Evolutionary conservation across 2,329 filamentous ascomycete species (phyloP).

Genomic region (Neurospora sp.): DNA sequence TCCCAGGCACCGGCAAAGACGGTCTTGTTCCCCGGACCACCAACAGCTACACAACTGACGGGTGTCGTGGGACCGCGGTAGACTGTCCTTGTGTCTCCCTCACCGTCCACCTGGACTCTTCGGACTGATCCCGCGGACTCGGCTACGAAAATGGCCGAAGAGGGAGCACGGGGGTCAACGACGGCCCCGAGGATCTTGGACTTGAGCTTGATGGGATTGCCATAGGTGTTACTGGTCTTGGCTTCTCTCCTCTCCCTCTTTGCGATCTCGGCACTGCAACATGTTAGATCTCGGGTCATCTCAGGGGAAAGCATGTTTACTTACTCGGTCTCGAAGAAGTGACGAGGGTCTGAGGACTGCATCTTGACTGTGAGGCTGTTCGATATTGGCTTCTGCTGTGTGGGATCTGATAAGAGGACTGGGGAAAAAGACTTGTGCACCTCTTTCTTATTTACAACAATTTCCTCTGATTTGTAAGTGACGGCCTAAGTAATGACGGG

Average conservation of each 20-base stretch:
- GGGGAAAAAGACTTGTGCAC: too few species aligned
- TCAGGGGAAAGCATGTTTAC: constrained; percentile 27
- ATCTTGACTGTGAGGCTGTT: constrained; percentile 36
- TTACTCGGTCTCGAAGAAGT: constrained; percentile 92
- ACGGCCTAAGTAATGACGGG: neutral
- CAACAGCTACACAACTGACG: constrained; percentile 65
- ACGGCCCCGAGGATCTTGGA: constrained; percentile 78
- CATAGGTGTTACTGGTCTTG: constrained; percentile 67
- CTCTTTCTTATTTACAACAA: neutral
- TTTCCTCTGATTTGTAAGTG: neutral
- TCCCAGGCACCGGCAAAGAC: constrained; percentile 93
- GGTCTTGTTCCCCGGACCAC: constrained; percentile 42
- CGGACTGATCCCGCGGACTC: constrained; percentile 79
- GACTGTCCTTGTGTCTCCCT: constrained; percentile 30
- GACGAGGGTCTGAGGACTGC: constrained; percentile 60
- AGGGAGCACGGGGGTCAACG: constrained; percentile 52
- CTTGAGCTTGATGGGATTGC: constrained; percentile 67
- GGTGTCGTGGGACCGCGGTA: constrained; percentile 73
- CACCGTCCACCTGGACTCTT: constrained; percentile 63
- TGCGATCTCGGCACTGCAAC: constrained; percentile 38
- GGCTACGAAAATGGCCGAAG: constrained; percentile 61
- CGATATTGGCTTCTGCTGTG: neutral
- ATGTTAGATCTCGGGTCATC: constrained; percentile 29
- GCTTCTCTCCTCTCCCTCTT: constrained; percentile 52
- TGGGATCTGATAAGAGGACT: neutral